Base-by-base conservation (phyloP, 257 asterid species). In the Lavandula angustifolia region DNA sequence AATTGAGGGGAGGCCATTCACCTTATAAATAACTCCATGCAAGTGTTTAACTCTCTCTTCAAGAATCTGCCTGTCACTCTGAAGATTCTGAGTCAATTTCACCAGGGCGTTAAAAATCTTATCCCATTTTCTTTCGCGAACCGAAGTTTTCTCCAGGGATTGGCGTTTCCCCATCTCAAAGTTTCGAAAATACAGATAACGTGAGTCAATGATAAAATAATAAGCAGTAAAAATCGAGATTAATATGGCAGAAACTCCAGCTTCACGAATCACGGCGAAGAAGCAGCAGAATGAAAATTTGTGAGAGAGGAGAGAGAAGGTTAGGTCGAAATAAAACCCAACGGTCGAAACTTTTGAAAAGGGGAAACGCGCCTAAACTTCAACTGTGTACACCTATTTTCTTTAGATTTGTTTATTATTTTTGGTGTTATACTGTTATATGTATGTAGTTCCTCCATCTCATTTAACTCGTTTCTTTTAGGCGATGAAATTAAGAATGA, bases 1-100 rank as follows among this genome's bases (percentile, higher is more conserved):
- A 66, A 62, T 12, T 11, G 38, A 34, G 9, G 6, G 46, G 38
- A 35, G 6, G 6, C 22, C 13, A 54, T 18, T 63, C 42, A 89
- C 99, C 99, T 81, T 77, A 68, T 37, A 63, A 13, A 89, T 82
- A 29, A 80, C 55, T 60, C 58, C 73, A 71, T 69, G 70, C 61
- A 81, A 46, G 11, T 52, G 73, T 4, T 72, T 70, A 50, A 84
- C 66, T 34, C 71, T 76, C 9, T 74, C 86, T 82, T 76, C 85
- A 72, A 89, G 97, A 78, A 73, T 4, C n/a, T 66, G 71, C 62
- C 87, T 71, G 2, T 85, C 95, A 54, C 68, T 70, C 51, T 78
- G 76, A 66, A 84, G 82, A 18, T 76, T 82, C 59, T 62, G 73
- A 29, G 86, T 29, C 75, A 86, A 33, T 49, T 73, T 60, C 13